phyloP scores from a whole-genome alignment of 345 rosid species.

The Trapa bicornis region DNA sequence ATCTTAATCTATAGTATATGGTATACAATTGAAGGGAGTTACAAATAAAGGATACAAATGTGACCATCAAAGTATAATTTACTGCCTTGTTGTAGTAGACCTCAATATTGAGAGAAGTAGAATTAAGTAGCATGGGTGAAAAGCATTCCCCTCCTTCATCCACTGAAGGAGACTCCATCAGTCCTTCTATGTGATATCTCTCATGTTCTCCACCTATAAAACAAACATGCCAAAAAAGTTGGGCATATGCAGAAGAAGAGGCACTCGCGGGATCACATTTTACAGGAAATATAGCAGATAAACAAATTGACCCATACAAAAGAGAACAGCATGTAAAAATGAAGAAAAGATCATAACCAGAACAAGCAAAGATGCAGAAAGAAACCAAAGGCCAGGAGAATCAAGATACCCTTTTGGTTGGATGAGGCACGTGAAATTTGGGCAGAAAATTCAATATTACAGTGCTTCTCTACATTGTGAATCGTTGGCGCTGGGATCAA shows the following conservation, averaged over 20 bases:
- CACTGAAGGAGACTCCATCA: slow-evolving; percentile 88
- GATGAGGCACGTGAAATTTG: slow-evolving; percentile 55
- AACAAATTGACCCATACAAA: neutral
- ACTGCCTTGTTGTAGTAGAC: slow-evolving; percentile 97
- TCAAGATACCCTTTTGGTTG: slow-evolving; percentile 32
- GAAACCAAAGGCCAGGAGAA: slow-evolving; percentile 10
- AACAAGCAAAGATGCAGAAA: neutral
- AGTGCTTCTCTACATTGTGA: slow-evolving; percentile 92
- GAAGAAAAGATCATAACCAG: too few relatives aligned
- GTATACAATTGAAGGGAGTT: neutral
- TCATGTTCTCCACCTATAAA: slow-evolving; percentile 60
- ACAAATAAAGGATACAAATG: slow-evolving; percentile 82
- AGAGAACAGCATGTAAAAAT: too few relatives aligned
- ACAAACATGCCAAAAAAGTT: neutral
- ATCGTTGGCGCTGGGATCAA: slow-evolving; percentile 53
- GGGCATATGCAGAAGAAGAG: slow-evolving; percentile 3
- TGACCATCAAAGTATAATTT: slow-evolving; percentile 95
- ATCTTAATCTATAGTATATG: neutral
- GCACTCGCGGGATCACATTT: neutral
- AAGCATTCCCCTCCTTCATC: slow-evolving; percentile 92
- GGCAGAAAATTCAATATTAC: slow-evolving; percentile 90
- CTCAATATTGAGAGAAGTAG: slow-evolving; percentile 87
- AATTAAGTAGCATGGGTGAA: slow-evolving; percentile 67
- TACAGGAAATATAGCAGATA: neutral
- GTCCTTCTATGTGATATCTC: slow-evolving; percentile 70